Percentiles rank a stretch among this genome's conserved stretches.
These are phyloP conservation scores for Vigna unguiculata DNA, from an alignment of 306 rosid species.

Conservation along the genomic window DNA sequence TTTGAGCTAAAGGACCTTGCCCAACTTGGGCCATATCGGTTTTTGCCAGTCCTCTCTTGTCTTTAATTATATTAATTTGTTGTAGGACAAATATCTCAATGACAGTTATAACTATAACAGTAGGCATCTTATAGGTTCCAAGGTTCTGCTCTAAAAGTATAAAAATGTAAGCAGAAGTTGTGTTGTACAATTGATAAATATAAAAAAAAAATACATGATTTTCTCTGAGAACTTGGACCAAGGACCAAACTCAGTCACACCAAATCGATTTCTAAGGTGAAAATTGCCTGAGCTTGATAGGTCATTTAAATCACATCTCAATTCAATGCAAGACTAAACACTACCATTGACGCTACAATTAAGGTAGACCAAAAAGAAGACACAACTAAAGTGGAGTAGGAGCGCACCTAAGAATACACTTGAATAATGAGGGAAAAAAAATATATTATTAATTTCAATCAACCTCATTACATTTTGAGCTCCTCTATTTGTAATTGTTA, in stretches of 20 bases:
- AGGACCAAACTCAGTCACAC: background rate
- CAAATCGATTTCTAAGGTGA: background rate
- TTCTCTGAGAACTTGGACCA: background rate
- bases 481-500: too few relatives aligned
- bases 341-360: background rate
- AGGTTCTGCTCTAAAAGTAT: background rate
- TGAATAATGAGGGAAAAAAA: too few relatives aligned
- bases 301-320: background rate
- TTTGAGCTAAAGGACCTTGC: background rate
- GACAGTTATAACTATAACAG: background rate
- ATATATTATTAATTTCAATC: too few relatives aligned
- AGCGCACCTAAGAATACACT: background rate
- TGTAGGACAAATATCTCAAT: background rate
- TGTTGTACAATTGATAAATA: background rate
- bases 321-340: background rate
- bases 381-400: background rate
- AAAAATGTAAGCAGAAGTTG: background rate
- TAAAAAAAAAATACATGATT: background rate
- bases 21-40: background rate
- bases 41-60: background rate
- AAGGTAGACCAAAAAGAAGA: background rate
- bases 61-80: background rate
- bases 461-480: too few relatives aligned
- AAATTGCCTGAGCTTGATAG: background rate
- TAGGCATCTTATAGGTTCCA: background rate